Evolutionary conservation across 768 basidiomycete species (phyloP).

Genomic region (Pholiota molesta): DNA sequence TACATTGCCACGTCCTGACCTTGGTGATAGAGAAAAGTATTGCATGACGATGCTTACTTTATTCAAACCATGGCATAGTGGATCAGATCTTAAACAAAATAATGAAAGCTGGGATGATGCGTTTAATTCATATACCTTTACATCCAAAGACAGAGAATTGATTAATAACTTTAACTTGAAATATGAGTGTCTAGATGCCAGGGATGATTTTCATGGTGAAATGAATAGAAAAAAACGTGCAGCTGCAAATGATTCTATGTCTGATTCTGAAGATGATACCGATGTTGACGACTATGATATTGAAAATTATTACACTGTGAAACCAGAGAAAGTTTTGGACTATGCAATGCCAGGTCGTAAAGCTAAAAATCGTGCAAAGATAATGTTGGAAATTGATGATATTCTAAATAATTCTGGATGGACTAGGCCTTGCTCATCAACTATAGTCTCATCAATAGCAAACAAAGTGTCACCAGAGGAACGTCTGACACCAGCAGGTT

Average conservation of each 20-base stretch:
- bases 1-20: constrained; percentile 26
- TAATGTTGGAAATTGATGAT: neutral
- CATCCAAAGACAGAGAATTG: constrained; percentile 5
- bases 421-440: neutral
- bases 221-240: constrained; percentile 11
- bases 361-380: neutral
- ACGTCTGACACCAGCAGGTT: neutral
- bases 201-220: constrained; percentile 33
- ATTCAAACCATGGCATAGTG: constrained; percentile 32
- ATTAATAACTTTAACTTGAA: constrained; percentile 34
- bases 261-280: neutral
- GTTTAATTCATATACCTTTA: constrained; percentile 22
- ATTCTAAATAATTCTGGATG: neutral
- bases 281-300: neutral
- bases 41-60: constrained; percentile 29
- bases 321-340: neutral
- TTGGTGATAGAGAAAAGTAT: constrained; percentile 34
- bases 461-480: neutral
- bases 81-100: constrained; percentile 21
- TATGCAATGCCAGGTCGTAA: neutral
- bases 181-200: constrained; percentile 38
- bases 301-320: neutral
- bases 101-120: constrained; percentile 27
- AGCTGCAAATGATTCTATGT: neutral
- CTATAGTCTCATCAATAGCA: neutral